These are phyloP conservation scores for Glebionis coronaria DNA, from an alignment of 129 eudicot species.

Conservation along the genomic window DNA sequence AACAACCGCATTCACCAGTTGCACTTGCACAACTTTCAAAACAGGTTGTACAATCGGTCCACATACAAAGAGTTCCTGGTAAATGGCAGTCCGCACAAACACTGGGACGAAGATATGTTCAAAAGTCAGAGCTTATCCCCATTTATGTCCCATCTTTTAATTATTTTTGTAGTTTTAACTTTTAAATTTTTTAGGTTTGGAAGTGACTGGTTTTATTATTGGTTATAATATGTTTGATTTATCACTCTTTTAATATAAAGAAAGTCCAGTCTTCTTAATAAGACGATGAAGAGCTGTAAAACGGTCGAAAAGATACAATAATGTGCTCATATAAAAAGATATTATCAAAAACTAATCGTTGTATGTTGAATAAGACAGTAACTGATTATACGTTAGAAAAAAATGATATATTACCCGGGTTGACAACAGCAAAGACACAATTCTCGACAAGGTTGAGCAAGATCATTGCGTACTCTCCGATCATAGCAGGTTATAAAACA, in stretches of 20 bases:
- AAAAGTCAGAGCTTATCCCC: not conserved
- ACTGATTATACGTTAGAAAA: not conserved
- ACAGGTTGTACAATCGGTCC: constrained; percentile 95
- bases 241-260: too few relatives aligned
- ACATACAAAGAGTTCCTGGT: constrained; percentile 96
- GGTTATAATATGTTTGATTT: too few relatives aligned
- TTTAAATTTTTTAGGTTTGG: too few relatives aligned
- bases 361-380: not conserved
- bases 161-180: too few relatives aligned
- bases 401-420: constrained; percentile 59
- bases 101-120: constrained; percentile 38
- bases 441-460: constrained; percentile 98
- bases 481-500: constrained; percentile 97
- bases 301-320: too few relatives aligned
- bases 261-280: too few relatives aligned
- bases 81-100: constrained; percentile 95
- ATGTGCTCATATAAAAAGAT: too few relatives aligned
- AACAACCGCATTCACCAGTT: constrained; percentile 89
- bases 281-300: too few relatives aligned
- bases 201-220: too few relatives aligned
- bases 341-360: not conserved
- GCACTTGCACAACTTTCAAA: constrained; percentile 83
- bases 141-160: not conserved
- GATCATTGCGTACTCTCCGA: constrained; percentile 92
- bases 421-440: constrained; percentile 97